Evolutionary conservation across 169 alveolate genomes (phyloP).

Genomic region (Eimeria maxima): DNA sequence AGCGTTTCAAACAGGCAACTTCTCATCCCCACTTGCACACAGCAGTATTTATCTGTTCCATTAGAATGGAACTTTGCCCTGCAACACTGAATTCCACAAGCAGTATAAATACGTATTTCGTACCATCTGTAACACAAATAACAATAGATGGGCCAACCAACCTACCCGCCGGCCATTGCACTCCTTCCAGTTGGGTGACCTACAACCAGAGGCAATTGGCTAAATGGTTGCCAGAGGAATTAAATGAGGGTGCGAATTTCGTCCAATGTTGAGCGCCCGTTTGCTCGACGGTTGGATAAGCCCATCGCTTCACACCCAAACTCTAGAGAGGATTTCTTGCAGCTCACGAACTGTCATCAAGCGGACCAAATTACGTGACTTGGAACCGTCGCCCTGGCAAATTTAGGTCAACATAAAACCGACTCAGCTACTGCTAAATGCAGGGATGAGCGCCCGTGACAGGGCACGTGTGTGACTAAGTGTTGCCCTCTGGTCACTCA

Average conservation of each 20-base stretch:
- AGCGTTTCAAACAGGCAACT: neutral
- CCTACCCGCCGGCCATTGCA: neutral
- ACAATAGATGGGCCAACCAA: neutral
- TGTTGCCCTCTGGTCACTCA: neutral
- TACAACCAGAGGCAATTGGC: neutral
- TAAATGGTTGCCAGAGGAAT: neutral
- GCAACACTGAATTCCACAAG: neutral
- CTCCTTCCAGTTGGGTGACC: neutral
- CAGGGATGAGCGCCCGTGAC: neutral
- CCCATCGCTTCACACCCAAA: neutral
- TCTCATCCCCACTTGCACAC: neutral
- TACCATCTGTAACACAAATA: neutral
- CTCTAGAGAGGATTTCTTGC: neutral
- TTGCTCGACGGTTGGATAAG: neutral
- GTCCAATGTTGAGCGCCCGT: neutral
- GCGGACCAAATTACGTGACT: neutral
- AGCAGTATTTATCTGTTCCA: neutral
- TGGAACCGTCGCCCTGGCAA: neutral
- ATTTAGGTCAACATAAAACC: neutral
- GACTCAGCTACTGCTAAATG: neutral
- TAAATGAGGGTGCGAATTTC: too few species aligned
- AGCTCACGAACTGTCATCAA: neutral
- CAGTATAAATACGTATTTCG: neutral
- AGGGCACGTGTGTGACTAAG: neutral
- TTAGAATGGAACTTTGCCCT: neutral